Base-by-base conservation (phyloP, 1,139 yeast genomes). In the Sugiyamaella neomexicana region DNA sequence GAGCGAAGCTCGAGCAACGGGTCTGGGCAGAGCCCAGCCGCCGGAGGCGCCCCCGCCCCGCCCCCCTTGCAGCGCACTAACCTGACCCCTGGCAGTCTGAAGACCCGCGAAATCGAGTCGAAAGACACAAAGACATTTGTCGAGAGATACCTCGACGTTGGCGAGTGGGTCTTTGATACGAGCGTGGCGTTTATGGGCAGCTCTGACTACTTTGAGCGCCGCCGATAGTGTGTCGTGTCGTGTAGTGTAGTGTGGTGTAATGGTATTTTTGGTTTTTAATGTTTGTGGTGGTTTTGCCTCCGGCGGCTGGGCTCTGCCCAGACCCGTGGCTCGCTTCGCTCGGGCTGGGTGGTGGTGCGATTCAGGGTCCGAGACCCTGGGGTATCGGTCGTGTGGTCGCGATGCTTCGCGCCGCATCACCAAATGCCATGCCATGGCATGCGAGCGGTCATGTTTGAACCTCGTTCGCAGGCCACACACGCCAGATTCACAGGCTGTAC, bases 161-260 rank as follows among this genome's bases (percentile, higher is more conserved):
- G 99, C n/a, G 99, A 93, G 65, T 81, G 83, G 69, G 75, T 87
- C 4, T 83, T 86, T 64, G 97, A 90, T 66, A 79, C 81, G 55
- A 75, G 88, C 38, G 85, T 86, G 12, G 87, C 89, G 5, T 78
- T 81, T 61, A 80, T 89, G 76, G 83, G 85, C 47, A 77, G 85
- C 9, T 85, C 96, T 1, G 79, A 80, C 16, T 89, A 85, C 70
- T 93, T 90, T 71, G 83, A 77, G 59, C 81, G 93, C 64, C 57
- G 57, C 31, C 57, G 54, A n/a, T 54, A 51, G 17, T n/a, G 43
- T 16, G 7, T 17, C 39, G 16, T 43, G 10, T 13, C 40, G n/a
- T n/a, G n/a, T n/a, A n/a, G n/a, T n/a, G n/a, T n/a, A n/a, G n/a
- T n/a, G n/a, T n/a, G 9, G 38, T 34, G 25, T 20, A 20, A 20